These are phyloP conservation scores for Gnetum montanum DNA, from an alignment of 75 land plant species.

Conservation along the genomic window DNA sequence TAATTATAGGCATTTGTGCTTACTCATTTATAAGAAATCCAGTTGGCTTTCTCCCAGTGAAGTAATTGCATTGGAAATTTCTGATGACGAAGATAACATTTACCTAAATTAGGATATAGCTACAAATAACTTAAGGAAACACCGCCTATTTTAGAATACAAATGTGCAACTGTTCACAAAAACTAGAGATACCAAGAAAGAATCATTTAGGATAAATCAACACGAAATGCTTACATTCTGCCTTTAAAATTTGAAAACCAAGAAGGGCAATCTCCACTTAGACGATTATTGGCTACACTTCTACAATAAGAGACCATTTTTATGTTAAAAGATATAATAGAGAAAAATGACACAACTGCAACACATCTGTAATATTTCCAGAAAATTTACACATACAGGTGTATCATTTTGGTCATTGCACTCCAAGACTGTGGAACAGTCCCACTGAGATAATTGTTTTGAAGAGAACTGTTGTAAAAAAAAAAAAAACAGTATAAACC, in stretches of 20 bases:
- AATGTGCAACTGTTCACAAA: not conserved
- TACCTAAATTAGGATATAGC: not conserved
- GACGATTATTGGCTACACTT: not conserved
- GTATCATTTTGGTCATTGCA: not conserved
- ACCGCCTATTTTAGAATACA: too few species aligned
- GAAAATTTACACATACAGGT: too few species aligned
- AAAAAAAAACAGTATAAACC: too few species aligned
- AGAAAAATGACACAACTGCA: not conserved
- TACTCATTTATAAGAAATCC: not conserved
- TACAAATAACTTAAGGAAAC: not conserved
- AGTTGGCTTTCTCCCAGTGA: not conserved
- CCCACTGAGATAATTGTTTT: not conserved
- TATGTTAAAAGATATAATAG: too few species aligned
- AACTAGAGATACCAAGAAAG: not conserved
- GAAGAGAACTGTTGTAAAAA: constrained; percentile 1
- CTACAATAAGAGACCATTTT: not conserved
- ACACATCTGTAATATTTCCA: not conserved
- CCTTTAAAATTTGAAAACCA: constrained; percentile 1
- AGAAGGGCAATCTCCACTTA: constrained; percentile 3
- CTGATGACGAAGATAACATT: not conserved
- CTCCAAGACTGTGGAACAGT: not conserved
- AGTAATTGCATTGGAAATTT: constrained; percentile 7
- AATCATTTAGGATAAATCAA: not conserved
- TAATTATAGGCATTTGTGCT: not conserved
- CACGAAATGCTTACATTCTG: constrained; percentile 2